Evolutionary conservation across 2,329 filamentous ascomycete genomes (phyloP), one percentile per base, ranked within the genome.

Genomic region (Neonectria hederae): DNA sequence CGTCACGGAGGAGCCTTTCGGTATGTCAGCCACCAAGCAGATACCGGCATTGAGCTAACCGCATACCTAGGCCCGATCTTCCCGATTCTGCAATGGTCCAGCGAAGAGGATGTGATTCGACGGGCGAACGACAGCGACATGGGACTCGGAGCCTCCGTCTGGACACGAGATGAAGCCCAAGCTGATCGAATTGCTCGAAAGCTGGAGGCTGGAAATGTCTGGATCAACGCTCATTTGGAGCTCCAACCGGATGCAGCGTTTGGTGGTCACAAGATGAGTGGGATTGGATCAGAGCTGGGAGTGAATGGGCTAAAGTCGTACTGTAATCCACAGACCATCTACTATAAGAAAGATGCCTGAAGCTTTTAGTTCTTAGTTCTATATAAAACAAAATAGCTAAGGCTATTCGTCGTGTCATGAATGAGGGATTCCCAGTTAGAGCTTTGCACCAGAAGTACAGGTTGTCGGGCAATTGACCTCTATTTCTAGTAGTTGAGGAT

Each of bases 71-170:
- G 54, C 7, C 63, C 89, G 0, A 86, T 91, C 49, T 80, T 90
- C 9, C 88, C 89, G 0, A 78, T 90, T 14, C 72, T 89, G 55
- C 82, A 81, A 11, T 91, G 87, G 87, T 78, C 79, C 0, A 81
- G 84, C 38, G 87, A 91, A 67, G 83, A 83, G 9, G 86, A 89
- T 26, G 84, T 87, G 1, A 76, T 90, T 35, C 75, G 75, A 5
- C 80, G 85, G 11, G 86, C 84, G 0, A 89, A 88, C 63, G 77
- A 82, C 21, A 78, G 77, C 4, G 81, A 84, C 11, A 82, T 80
- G 32, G 86, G 85, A 0, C 80, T 88, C 1, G 85, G 84, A 0
- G 83, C 84, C 5, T 86, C 85, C 0, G 81, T 90, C 0, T 89
- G 86, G 79, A 84, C 81, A n/a, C 77, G 76, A 8, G 84, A 89